These are phyloP conservation scores for Fusarium nanum DNA, from an alignment of 2,329 filamentous ascomycete genomes.

Conservation along the genomic window DNA sequence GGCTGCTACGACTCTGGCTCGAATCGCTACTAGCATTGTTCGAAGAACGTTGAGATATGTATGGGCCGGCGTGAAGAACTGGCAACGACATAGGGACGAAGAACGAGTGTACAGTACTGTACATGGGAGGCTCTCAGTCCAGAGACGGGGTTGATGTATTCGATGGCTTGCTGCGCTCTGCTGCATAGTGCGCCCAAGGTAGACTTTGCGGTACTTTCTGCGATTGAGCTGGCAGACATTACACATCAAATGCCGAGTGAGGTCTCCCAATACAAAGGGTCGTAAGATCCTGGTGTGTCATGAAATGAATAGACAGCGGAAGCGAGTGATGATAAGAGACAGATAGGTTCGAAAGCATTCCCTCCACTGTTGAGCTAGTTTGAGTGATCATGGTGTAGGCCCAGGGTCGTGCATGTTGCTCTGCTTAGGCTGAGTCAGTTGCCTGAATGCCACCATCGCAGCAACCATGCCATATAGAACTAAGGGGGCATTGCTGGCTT, in stretches of 20 bases:
- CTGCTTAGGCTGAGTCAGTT: background rate
- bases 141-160: background rate
- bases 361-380: background rate
- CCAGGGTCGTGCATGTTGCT: background rate
- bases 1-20: background rate
- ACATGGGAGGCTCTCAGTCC: background rate
- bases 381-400: background rate
- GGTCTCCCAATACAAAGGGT: too few relatives aligned
- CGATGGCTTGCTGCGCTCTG: background rate
- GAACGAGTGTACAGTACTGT: too few relatives aligned
- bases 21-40: background rate
- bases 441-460: background rate
- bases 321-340: too few relatives aligned
- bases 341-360: too few relatives aligned
- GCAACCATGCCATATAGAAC: background rate
- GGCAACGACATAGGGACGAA: background rate
- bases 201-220: background rate
- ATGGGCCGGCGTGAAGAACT: background rate
- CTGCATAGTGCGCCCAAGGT: background rate
- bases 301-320: too few relatives aligned
- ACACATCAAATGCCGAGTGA: too few relatives aligned
- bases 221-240: too few relatives aligned
- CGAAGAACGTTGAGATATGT: background rate
- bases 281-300: too few relatives aligned
- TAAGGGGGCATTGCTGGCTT: background rate